A percentile compares a stretch with the other conserved stretches of the same genome.
Conservation (phyloP, 139 green algal species). For the Microglena sp. region DNA sequence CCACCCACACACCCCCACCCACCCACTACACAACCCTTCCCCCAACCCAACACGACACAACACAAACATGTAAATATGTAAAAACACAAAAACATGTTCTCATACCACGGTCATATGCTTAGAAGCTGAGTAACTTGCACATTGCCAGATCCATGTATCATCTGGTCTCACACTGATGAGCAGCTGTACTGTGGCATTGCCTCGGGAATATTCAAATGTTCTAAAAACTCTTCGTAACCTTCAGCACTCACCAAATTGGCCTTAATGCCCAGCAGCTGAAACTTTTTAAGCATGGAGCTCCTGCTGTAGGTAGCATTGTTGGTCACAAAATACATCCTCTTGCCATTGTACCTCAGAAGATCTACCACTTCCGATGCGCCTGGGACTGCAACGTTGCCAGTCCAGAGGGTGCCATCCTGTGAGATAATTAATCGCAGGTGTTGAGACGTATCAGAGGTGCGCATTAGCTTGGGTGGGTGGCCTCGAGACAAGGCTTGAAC, state of each 20-base stretch:
- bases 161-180: too few species aligned
- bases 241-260: neutral
- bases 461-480: neutral
- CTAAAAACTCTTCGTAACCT: too few species aligned
- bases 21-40: too few species aligned
- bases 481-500: neutral
- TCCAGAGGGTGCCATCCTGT: slow-evolving; percentile 10
- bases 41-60: too few species aligned
- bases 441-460: neutral
- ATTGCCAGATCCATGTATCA: too few species aligned
- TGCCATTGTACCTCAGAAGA: slow-evolving; percentile 45
- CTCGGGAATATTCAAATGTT: too few species aligned
- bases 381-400: neutral
- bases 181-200: too few species aligned
- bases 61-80: too few species aligned
- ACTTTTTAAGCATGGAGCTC: slow-evolving; percentile 78
- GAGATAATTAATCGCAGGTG: neutral
- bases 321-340: slow-evolving; percentile 94
- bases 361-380: slow-evolving; percentile 2
- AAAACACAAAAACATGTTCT: too few species aligned
- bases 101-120: too few species aligned
- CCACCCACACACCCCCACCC: too few species aligned
- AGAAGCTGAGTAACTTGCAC: too few species aligned
- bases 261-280: slow-evolving; percentile 27
- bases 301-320: slow-evolving; percentile 97